Conservation (phyloP, 805 yeast genomes). For the Tetrapisispora nanseiensis region DNA sequence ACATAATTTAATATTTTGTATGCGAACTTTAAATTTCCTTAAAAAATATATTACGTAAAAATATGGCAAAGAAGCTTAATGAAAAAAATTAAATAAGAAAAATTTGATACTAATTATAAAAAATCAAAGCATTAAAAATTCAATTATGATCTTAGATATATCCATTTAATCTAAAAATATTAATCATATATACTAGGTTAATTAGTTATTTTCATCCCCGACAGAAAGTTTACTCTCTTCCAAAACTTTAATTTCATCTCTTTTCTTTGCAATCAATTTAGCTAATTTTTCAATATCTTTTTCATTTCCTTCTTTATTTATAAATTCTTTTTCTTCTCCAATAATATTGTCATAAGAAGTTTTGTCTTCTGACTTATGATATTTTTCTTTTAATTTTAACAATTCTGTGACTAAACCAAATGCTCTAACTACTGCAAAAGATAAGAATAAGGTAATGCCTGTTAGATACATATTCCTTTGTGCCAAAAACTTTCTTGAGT, state of each 20-base stretch:
- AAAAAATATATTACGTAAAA: too few relatives aligned
- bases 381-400: constrained; percentile 44
- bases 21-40: too few relatives aligned
- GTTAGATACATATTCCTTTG: constrained; percentile 94
- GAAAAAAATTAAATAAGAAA: too few relatives aligned
- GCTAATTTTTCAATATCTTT: constrained; percentile 32
- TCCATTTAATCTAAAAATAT: background rate
- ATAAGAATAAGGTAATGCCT: constrained; percentile 87
- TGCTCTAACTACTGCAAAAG: constrained; percentile 77
- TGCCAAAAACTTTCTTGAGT: constrained; percentile 86
- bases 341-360: background rate
- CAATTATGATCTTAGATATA: too few relatives aligned
- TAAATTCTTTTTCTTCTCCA: constrained; percentile 3
- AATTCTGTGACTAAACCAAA: constrained; percentile 64
- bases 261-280: constrained; percentile 46
- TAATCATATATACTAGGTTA: background rate
- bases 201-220: constrained; percentile 40
- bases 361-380: constrained; percentile 10
- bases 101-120: too few relatives aligned
- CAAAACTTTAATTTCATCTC: constrained; percentile 53
- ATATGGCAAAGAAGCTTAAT: too few relatives aligned
- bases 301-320: constrained; percentile 4
- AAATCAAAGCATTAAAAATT: too few relatives aligned
- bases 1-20: too few relatives aligned
- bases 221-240: constrained; percentile 66